Evolutionary conservation across 2,329 filamentous ascomycete species (phyloP).

Genomic region (Ophiocordyceps unilateralis): DNA sequence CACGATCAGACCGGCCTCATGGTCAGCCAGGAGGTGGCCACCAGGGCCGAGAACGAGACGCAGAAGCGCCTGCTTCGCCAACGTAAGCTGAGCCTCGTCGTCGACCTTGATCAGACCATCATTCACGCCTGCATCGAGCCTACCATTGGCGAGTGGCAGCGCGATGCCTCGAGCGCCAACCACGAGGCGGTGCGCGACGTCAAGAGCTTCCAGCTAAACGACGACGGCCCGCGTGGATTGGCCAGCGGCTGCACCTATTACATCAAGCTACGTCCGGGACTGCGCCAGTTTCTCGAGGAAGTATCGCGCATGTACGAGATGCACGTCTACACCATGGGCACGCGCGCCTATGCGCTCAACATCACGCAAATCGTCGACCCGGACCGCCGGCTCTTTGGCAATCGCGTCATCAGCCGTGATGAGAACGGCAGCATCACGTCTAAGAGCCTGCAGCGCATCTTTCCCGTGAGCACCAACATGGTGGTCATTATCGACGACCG

Average conservation of each 20-base stretch:
- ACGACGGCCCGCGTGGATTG: constrained; percentile 59
- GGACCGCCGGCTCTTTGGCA: constrained; percentile 73
- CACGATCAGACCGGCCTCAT: constrained; percentile 80
- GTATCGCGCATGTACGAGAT: constrained; percentile 76
- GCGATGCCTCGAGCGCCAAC: constrained; percentile 76
- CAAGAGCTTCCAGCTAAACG: constrained; percentile 68
- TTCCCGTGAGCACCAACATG: constrained; percentile 97
- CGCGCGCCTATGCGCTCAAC: constrained; percentile 81
- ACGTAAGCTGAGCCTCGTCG: constrained; percentile 79
- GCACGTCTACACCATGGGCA: constrained; percentile 99
- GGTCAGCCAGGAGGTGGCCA: constrained; percentile 69
- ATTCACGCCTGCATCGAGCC: constrained; percentile 97
- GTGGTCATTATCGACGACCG: constrained; percentile 97
- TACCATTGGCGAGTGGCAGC: constrained; percentile 90
- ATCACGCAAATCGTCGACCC: constrained; percentile 91
- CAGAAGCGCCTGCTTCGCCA: constrained; percentile 67
- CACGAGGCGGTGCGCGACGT: constrained; percentile 83
- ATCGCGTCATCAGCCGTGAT: constrained; percentile 88
- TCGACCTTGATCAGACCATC: constrained; percentile 95
- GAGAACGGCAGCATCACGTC: constrained; percentile 87
- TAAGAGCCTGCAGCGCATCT: constrained; percentile 79
- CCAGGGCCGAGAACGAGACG: constrained; percentile 66
- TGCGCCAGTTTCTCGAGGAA: constrained; percentile 62
- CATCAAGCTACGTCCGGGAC: constrained; percentile 86
- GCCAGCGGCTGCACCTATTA: constrained; percentile 81